phyloP scores from a whole-genome alignment of 129 eudicot species.

The Helianthus annuus region HanXRQr2.0-SUNRISE NC_035436.2:111654283-111654782 shows the following conservation, averaged over 20 bases:
- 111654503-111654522: not conserved
- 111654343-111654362: constrained; percentile 4
- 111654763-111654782: constrained; percentile 66
- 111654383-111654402: constrained; percentile 7
- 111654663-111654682: constrained; percentile 73
- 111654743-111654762: constrained; percentile 70
- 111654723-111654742: constrained; percentile 59
- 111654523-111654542: not conserved
- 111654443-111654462: not conserved
- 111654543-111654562: not conserved
- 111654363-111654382: not conserved
- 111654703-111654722: constrained; percentile 63
- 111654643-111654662: constrained; percentile 79
- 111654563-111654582: not conserved
- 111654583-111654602: constrained; percentile 83
- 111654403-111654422: not conserved
- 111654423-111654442: not conserved
- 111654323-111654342: constrained; percentile 6
- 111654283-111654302: constrained; percentile 50
- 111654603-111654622: constrained; percentile 64
- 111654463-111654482: not conserved
- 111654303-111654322: constrained; percentile 74
- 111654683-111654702: constrained; percentile 95
- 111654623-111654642: constrained; percentile 61
- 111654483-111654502: not conserved